Evolutionary conservation across 768 basidiomycete genomes (phyloP), one percentile per base, ranked within the genome.

Genomic region (Lyophyllum decastes): DNA sequence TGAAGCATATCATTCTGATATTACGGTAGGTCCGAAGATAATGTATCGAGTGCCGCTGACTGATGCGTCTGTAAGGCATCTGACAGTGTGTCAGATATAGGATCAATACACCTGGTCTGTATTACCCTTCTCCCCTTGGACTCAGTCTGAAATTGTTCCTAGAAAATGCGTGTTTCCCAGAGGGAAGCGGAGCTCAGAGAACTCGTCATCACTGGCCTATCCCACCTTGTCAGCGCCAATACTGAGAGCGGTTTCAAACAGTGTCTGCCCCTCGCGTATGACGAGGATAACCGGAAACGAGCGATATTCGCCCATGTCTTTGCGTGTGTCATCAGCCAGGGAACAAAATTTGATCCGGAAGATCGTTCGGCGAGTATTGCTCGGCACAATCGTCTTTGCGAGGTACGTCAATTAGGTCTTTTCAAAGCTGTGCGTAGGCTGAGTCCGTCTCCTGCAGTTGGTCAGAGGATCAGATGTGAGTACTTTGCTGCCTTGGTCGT

Each of bases 221-320:
- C 93, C 0, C 87, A 94, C 59, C 78, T 96, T 6, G 87, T 96
- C 54, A 83, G 81, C 33, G 84, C 92, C 12, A 96, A 96, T 67
- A 87, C 90, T 16, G 92, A 95, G 66, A 88, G 85, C 63, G 94
- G 92, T 5, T 86, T 95, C 67, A 94, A 94, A 69, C 92, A 95
- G 68, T 94, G 90, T 64, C 82, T 95, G 21, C 76, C 86, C 4
- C 77, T 91, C 57, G 91, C 90, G 1, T 94, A 92, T 63, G 88
- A 92, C 64, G 69, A 76, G 21, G 89, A 95, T 65, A 74, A 80
- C 24, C 73, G 81, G 38, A 87, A 89, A 64, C 83, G 92, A 14
- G 79, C 83, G 10, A 92, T 94, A 24, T 97, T 95, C 66, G 85
- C 92, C 14, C 86, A 90, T 64, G 87, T 94, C 7, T 92, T 95